These are phyloP conservation scores for Arthrinium phaeospermum DNA, from an alignment of 2,329 filamentous ascomycete species.

Conservation along the genomic window DNA sequence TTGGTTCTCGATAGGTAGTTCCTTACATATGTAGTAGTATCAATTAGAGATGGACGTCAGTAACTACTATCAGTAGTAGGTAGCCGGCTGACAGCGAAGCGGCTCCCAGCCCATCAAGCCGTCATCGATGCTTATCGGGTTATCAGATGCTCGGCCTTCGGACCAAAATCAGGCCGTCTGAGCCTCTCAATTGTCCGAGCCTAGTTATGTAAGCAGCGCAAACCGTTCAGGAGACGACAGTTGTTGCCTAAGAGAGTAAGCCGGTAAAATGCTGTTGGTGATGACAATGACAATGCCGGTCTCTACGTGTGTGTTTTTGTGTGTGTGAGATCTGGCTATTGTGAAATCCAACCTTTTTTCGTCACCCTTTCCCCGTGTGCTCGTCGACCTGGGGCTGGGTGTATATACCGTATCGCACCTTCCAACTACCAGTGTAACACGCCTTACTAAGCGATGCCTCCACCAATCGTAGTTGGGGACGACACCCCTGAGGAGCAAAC, in stretches of 20 bases:
- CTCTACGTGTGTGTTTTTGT: neutral
- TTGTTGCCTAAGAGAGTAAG: conserved; percentile 6
- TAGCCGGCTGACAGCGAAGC: neutral
- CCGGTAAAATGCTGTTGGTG: neutral
- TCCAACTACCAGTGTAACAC: neutral
- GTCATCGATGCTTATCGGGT: neutral
- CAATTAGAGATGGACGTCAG: neutral
- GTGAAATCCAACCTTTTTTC: neutral
- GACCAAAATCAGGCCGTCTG: conserved; percentile 10
- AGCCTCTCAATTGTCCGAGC: neutral
- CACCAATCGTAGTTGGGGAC: neutral
- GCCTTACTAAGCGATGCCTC: conserved; percentile 11
- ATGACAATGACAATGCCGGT: neutral
- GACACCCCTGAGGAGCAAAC: conserved; percentile 7
- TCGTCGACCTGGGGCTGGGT: neutral
- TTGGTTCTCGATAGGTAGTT: neutral
- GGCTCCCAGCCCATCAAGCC: neutral
- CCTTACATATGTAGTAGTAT: too few species aligned
- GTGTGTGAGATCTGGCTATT: neutral
- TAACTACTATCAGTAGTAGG: neutral
- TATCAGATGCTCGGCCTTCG: conserved; percentile 14
- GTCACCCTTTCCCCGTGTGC: neutral
- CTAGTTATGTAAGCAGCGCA: conserved; percentile 10
- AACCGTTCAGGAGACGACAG: neutral
- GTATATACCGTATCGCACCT: neutral